Percentiles rank a stretch among this genome's conserved stretches.
These are phyloP conservation scores for Diplodia intermedia DNA, from an alignment of 2,329 filamentous ascomycete species.

Conservation along the genomic window DNA sequence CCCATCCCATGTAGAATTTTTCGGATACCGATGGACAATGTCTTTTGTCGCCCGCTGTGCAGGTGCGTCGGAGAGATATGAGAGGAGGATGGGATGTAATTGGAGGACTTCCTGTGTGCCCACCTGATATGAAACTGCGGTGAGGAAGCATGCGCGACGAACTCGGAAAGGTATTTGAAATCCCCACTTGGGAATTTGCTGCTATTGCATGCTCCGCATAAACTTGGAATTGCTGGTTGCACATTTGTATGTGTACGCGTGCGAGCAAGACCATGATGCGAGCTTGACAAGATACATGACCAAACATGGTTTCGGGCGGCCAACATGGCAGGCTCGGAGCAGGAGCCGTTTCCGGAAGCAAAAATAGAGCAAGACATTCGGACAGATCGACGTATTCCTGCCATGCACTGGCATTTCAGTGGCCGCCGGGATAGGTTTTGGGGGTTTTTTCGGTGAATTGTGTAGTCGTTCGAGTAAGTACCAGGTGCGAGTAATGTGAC, in stretches of 20 bases:
- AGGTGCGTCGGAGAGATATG: not conserved
- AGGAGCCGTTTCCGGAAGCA: not conserved
- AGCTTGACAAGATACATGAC: not conserved
- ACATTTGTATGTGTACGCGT: not conserved
- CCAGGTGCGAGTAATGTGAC: not conserved
- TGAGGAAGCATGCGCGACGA: not conserved
- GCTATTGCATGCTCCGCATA: not conserved
- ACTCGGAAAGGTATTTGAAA: not conserved
- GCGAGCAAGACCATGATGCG: not conserved
- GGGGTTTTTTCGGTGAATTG: not conserved
- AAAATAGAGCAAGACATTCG: slow-evolving; percentile 26
- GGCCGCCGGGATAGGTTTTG: not conserved
- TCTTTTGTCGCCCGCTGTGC: too few relatives aligned
- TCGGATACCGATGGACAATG: too few relatives aligned
- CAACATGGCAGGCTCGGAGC: not conserved
- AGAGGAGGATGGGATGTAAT: not conserved
- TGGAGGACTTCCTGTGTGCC: not conserved
- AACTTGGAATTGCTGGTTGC: not conserved
- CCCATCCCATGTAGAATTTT: too few relatives aligned
- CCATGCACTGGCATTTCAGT: not conserved
- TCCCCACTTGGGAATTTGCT: not conserved
- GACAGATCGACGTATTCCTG: not conserved
- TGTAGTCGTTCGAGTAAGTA: not conserved
- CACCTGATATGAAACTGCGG: not conserved
- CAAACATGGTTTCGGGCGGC: not conserved